Percentiles rank a stretch among this genome's conserved stretches.
phyloP scores from a whole-genome alignment of 1,284 basidiomycete genomes.

The Marasmius sp. region DNA sequence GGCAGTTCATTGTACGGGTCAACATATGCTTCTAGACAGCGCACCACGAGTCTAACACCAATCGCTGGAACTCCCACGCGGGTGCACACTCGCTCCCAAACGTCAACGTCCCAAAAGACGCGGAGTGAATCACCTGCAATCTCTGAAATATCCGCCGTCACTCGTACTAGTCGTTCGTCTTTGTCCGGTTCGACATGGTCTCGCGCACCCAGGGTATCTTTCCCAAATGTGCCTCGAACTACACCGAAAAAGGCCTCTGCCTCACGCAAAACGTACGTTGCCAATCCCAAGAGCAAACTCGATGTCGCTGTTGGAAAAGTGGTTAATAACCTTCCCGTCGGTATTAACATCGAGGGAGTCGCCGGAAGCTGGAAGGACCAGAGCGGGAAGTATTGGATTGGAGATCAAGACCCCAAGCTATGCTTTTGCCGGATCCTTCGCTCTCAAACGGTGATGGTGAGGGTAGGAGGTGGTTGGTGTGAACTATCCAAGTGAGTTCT shows the following conservation, averaged over 20 bases:
- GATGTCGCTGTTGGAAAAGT: constrained; percentile 92
- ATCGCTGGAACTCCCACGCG: constrained; percentile 28
- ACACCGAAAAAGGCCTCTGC: constrained; percentile 40
- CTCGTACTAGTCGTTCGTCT: constrained; percentile 40
- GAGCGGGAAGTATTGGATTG: constrained; percentile 95
- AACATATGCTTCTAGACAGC: constrained; percentile 79
- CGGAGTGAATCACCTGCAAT: constrained; percentile 57
- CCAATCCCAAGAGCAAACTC: constrained; percentile 85
- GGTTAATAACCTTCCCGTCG: constrained; percentile 84
- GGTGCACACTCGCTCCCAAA: constrained; percentile 34
- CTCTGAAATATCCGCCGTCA: constrained; percentile 53
- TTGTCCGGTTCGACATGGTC: constrained; percentile 63
- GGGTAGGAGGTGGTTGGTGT: constrained; percentile 92
- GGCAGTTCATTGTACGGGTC: constrained; percentile 50
- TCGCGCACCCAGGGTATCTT: constrained; percentile 62
- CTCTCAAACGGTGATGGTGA: constrained; percentile 94
- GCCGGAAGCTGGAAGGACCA: constrained; percentile 87
- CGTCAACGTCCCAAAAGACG: constrained; percentile 28
- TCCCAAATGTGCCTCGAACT: constrained; percentile 45
- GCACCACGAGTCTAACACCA: constrained; percentile 59
- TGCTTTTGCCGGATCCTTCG: constrained; percentile 91
- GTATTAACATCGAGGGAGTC: constrained; percentile 82
- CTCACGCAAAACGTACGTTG: constrained; percentile 69
- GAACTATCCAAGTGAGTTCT: constrained; percentile 80
- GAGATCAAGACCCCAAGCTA: constrained; percentile 81